A percentile compares a stretch with the other conserved stretches of the same genome.
phyloP scores from a whole-genome alignment of 768 basidiomycete genomes.

The Lentinula sp. region DNA sequence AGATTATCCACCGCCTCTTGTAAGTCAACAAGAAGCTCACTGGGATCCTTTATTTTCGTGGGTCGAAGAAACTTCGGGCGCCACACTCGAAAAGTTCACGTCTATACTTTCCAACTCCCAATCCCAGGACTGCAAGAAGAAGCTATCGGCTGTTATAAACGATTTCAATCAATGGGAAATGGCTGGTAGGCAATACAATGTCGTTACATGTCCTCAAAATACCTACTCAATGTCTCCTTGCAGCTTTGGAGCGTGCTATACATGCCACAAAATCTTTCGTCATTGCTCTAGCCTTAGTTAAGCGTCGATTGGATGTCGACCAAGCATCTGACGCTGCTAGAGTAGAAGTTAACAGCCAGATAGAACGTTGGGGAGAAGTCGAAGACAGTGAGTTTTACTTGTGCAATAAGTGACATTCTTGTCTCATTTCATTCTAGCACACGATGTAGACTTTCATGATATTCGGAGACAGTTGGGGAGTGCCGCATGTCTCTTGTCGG shows the following conservation, averaged over 20 bases:
- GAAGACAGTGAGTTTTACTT: constrained; percentile 79
- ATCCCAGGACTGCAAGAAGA: constrained; percentile 57
- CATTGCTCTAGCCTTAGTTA: constrained; percentile 79
- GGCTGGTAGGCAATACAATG: constrained; percentile 58
- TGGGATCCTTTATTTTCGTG: constrained; percentile 89
- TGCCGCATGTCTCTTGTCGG: constrained; percentile 55
- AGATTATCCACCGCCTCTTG: constrained; percentile 68
- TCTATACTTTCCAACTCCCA: constrained; percentile 71
- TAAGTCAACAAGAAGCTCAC: constrained; percentile 68
- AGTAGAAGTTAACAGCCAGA: constrained; percentile 94
- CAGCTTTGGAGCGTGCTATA: constrained; percentile 89
- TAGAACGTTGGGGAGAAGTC: constrained; percentile 98
- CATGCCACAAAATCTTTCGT: constrained; percentile 89
- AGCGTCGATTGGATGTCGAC: constrained; percentile 70
- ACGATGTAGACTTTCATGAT: constrained; percentile 97
- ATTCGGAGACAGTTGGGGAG: constrained; percentile 82
- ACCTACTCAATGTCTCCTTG: constrained; percentile 1
- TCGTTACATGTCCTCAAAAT: not conserved
- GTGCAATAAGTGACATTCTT: constrained; percentile 8
- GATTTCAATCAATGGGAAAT: constrained; percentile 79
- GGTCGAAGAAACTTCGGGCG: constrained; percentile 58
- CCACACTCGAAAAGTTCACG: constrained; percentile 63
- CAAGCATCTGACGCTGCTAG: constrained; percentile 80
- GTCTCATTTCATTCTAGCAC: constrained; percentile 49
- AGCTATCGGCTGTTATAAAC: constrained; percentile 50